These are phyloP conservation scores for Rhizopogon vesiculosus DNA, from an alignment of 768 basidiomycete genomes.

Conservation along the genomic window DNA sequence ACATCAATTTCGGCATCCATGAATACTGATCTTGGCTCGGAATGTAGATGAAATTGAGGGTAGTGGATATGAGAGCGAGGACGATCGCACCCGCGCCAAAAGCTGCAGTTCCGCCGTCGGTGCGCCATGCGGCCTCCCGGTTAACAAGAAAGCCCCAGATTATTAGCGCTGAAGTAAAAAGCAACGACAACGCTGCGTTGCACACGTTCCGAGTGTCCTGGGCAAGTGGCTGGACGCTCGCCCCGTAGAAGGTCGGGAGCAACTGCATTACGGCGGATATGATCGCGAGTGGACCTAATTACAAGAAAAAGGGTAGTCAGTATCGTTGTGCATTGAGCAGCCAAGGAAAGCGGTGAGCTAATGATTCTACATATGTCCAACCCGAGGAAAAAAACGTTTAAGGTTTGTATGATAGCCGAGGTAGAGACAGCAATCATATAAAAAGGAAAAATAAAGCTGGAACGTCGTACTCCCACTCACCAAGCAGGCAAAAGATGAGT, in stretches of 20 bases:
- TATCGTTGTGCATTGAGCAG: neutral
- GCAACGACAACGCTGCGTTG: conserved; percentile 92
- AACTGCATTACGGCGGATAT: conserved; percentile 82
- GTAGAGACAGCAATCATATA: neutral
- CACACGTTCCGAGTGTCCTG: conserved; percentile 86
- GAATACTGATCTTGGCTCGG: conserved; percentile 75
- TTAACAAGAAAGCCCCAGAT: conserved; percentile 94
- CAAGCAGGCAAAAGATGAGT: conserved; percentile 82
- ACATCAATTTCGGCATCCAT: conserved; percentile 91
- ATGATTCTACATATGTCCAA: neutral
- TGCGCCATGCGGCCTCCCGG: conserved; percentile 88
- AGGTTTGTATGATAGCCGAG: neutral
- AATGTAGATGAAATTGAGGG: conserved; percentile 86
- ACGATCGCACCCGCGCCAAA: conserved; percentile 84
- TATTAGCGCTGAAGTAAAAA: conserved; percentile 85
- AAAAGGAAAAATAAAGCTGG: neutral
- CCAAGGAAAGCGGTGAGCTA: neutral
- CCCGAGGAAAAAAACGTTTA: too few relatives aligned
- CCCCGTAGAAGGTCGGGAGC: conserved; percentile 49
- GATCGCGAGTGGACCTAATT: conserved; percentile 75
- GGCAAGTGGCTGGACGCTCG: conserved; percentile 46
- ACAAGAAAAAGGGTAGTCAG: neutral
- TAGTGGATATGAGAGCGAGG: conserved; percentile 80
- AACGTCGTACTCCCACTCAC: conserved; percentile 31
- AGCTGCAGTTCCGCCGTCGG: conserved; percentile 92